Percentiles rank a stretch among this genome's conserved stretches.
These are phyloP conservation scores for Pythium scleroteichum DNA, from an alignment of 352 stramenopile species.

Conservation along the genomic window DNA sequence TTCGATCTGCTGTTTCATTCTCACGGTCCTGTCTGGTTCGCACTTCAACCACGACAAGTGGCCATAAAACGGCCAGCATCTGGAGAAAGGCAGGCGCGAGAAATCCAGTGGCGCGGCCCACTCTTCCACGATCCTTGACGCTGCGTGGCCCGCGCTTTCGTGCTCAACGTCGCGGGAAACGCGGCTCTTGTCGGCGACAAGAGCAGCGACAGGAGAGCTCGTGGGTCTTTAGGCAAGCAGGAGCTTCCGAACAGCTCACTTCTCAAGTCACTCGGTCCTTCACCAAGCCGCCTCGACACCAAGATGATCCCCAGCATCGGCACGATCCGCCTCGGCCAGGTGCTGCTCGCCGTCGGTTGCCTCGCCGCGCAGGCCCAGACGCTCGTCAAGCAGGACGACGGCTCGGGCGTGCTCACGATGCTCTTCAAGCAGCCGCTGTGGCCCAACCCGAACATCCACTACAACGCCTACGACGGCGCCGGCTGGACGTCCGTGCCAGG, in stretches of 20 bases:
- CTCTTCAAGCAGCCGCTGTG: slow-evolving; percentile 28
- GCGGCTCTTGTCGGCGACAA: no score
- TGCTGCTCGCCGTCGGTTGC: slow-evolving; percentile 24
- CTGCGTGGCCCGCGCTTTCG: no score
- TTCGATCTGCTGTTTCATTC: no score
- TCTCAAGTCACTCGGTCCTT: slow-evolving; percentile 14
- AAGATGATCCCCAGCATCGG: slow-evolving; percentile 26
- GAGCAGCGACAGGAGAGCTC: no score
- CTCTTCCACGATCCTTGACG: slow-evolving; percentile 1
- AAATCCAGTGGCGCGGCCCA: slow-evolving; percentile 30
- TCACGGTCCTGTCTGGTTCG: slow-evolving; percentile 3
- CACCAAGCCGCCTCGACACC: background rate
- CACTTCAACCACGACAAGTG: slow-evolving; percentile 10
- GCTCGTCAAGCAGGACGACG: slow-evolving; percentile 27
- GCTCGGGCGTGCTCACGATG: slow-evolving; percentile 28
- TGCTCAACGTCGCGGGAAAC: no score
- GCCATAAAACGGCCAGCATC: slow-evolving; percentile 4
- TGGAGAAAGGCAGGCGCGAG: slow-evolving; percentile 7
- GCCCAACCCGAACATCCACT: slow-evolving; percentile 33
- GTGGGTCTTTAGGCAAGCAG: no score
- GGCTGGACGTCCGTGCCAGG: slow-evolving; percentile 28
- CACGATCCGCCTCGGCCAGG: slow-evolving; percentile 22
- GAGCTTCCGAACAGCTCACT: slow-evolving; percentile 14
- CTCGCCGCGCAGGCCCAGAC: slow-evolving; percentile 21
- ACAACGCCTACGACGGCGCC: slow-evolving; percentile 25